Evolutionary conservation across 495 filamentous ascomycete genomes (phyloP), one percentile per base, ranked within the genome.

Genomic region (Staphylotrichum longicolle): DNA sequence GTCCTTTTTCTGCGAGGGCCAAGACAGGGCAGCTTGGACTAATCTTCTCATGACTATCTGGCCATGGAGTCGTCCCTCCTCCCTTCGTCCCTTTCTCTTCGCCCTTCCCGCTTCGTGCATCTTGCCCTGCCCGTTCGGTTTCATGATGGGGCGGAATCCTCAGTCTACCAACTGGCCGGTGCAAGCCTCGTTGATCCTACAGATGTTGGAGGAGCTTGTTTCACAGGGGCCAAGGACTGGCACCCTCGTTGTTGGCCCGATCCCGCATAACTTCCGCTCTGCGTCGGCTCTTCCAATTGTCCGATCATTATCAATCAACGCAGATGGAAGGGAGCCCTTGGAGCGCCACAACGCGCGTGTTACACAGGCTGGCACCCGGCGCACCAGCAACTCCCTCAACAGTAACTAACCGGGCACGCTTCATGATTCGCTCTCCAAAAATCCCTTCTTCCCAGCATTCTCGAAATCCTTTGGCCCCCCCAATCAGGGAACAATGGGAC

Each of bases 341-440:
- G 14, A 45, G 11, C 4, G 42, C 11, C n/a, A 47, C 30, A 12
- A 1, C 5, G 45, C 5, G 34, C 20, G 50, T 53, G 50, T 53
- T 53, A 39, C 50, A 53, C 34, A 15, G 39, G 45, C 12, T 12
- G 41, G 9, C 7, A 39, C 37, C 7, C 37, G 9, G 37, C 37
- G 37, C 6, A 7, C 8, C 12, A n/a, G 12, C 12, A 3, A 10
- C 45, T 35, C 20, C 10, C 5, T 49, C 33, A 20, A 45, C 34
- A 11, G 27, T 14, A 1, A 50, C 56, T n/a, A 51, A 49, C 46
- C 27, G 54, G 54, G 40, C 55, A 49, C 46, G 56, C 35, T 10
- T 0, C 46, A 41, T 58, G 56, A 50, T 51, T 50, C 46, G 56
- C 35, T 51, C 44, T 15, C 34, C 15, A 27, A 34, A 7, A 41